A percentile compares a stretch with the other conserved stretches of the same genome.
Evolutionary conservation across 139 green algal species (phyloP).

Genomic region (Micractinium conductrix): DNA sequence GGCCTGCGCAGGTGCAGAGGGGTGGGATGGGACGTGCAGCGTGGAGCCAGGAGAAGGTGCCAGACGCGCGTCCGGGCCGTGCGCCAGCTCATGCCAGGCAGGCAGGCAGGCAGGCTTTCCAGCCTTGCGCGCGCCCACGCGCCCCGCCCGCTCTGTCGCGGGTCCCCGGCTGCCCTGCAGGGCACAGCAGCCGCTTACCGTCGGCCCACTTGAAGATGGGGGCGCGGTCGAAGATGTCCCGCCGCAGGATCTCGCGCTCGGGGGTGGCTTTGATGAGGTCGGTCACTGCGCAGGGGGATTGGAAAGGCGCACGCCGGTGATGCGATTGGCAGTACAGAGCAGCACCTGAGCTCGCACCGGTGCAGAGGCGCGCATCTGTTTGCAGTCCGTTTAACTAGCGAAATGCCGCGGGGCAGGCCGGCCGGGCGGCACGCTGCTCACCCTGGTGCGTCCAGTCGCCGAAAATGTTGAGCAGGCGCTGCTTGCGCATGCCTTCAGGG

Average conservation of each 20-base stretch:
- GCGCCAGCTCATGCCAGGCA: too few relatives aligned
- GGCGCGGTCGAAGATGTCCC: constrained; percentile 94
- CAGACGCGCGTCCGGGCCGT: too few relatives aligned
- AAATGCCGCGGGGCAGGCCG: background rate
- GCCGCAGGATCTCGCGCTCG: constrained; percentile 91
- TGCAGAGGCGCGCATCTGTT: too few relatives aligned
- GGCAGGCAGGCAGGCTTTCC: too few relatives aligned
- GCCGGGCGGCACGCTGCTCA: background rate
- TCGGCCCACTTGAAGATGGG: constrained; percentile 75
- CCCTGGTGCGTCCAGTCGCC: constrained; percentile 83
- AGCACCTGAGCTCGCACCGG: too few relatives aligned
- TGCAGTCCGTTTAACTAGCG: too few relatives aligned
- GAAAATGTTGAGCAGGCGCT: constrained; percentile 90
- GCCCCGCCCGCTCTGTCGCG: background rate
- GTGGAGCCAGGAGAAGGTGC: too few relatives aligned
- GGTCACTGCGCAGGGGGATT: constrained; percentile 27
- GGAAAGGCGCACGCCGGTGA: too few relatives aligned
- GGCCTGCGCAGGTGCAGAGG: constrained; percentile 28
- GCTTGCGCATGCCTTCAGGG: constrained; percentile 67
- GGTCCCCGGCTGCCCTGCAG: too few relatives aligned
- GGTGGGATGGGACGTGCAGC: too few relatives aligned
- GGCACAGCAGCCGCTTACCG: constrained; percentile 14
- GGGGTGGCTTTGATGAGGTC: constrained; percentile 76
- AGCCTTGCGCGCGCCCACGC: too few relatives aligned
- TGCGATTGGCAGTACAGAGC: too few relatives aligned